Evolutionary conservation across 1,284 basidiomycete species (phyloP), one percentile per base, ranked within the genome.

Genomic region (Gomphus sp.): DNA sequence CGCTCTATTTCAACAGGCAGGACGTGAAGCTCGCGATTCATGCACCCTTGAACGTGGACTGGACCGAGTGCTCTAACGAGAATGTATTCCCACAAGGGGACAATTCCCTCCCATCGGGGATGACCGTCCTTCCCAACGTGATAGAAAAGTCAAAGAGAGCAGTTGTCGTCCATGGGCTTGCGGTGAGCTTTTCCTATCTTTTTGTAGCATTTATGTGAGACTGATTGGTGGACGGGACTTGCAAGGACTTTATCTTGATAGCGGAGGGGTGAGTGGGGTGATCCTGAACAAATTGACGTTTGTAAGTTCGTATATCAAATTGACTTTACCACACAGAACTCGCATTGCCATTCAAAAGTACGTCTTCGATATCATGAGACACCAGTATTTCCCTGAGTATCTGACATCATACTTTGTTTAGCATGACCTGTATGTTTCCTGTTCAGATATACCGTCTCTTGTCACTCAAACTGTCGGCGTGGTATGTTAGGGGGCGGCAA

Each of bases 1-100:
- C 74, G 3, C 52, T 78, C 49, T 91, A 89, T 72, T 91, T 91
- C 66, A 77, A 87, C 70, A 77, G 81, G 25, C 65, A 68, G 8
- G 85, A 90, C 56, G 88, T 91, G 58, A 89, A 90, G 70, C 64
- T 69, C 45, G 86, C 82, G 1, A 85, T 91, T 53, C 87, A 91
- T 65, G 89, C 86, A 0, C 87, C 89, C 0, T 37, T 73, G 12
- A 69, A 82, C 62, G 76, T 82, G 11, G 67, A 72, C 34, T 91
- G 89, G 89, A 61, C 67, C 1, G 81, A 85, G 65, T 91, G 89
- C 67, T 78, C 81, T 1, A 69, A 79, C 61, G 64, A 78, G 8
- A 67, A 81, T 57, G 84, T 88, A 0, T 89, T 89, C 74, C 78
- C 79, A 3, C 79, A 80, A 8, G 67, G 58, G 12, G 88, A 90